A percentile compares a stretch with the other conserved stretches of the same genome.
Conservation (phyloP, 371 early-diverging fungal species). For the Fennellomyces sp. region DNA sequence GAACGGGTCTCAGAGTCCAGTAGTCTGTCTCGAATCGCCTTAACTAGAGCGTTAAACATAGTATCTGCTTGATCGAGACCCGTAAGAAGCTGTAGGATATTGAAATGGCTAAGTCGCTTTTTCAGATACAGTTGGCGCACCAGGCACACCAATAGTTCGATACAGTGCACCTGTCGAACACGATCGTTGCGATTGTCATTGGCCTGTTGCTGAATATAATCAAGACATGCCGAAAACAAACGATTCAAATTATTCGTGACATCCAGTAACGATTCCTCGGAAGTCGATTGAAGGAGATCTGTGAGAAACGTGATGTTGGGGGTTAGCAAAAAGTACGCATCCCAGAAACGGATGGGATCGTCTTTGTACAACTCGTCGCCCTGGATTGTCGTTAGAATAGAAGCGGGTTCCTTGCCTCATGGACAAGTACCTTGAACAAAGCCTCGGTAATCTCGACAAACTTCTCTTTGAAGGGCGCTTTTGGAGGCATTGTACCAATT, state of each 20-base stretch:
- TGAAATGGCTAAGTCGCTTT: constrained; percentile 52
- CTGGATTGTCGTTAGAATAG: constrained; percentile 14
- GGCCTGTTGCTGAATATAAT: constrained; percentile 6
- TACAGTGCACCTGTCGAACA: constrained; percentile 31
- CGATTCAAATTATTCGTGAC: constrained; percentile 32
- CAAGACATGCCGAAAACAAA: constrained; percentile 41
- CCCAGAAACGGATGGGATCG: constrained; percentile 52
- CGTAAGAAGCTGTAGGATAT: constrained; percentile 56
- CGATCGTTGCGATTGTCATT: constrained; percentile 1
- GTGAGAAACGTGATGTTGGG: constrained; percentile 46
- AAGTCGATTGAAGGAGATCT: constrained; percentile 30
- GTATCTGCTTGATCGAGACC: constrained; percentile 54
- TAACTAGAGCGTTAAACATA: constrained; percentile 41
- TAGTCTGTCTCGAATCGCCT: constrained; percentile 33
- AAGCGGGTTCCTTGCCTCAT: neutral
- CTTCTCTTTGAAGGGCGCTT: constrained; percentile 46
- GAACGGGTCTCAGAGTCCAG: constrained; percentile 14
- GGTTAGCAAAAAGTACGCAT: constrained; percentile 45
- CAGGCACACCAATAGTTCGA: constrained; percentile 40
- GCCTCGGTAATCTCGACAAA: constrained; percentile 55
- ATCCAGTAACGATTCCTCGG: constrained; percentile 47
- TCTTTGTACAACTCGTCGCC: constrained; percentile 28
- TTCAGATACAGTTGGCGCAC: constrained; percentile 54
- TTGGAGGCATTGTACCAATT: neutral
- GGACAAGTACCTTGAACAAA: constrained; percentile 43